These are phyloP conservation scores for Colletotrichum abscissum DNA, from an alignment of 2,329 filamentous ascomycete species.

Conservation along the genomic window DNA sequence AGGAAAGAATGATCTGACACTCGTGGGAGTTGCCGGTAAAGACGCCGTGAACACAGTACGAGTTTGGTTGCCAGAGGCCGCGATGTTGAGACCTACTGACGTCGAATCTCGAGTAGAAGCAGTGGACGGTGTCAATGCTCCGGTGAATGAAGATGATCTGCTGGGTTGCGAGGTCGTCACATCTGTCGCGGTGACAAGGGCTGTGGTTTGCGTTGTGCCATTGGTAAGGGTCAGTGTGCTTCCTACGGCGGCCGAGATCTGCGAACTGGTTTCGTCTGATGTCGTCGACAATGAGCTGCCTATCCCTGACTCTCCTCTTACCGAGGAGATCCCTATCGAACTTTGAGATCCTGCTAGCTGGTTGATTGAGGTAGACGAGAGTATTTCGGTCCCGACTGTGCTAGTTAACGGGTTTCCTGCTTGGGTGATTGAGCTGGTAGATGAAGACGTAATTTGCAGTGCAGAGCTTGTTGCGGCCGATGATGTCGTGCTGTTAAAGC, in stretches of 20 bases:
- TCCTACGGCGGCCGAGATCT: background rate
- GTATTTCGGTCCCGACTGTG: background rate
- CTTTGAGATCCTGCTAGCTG: background rate
- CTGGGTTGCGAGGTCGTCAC: background rate
- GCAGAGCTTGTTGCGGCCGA: background rate
- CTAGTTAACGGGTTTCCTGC: background rate
- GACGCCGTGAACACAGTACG: background rate
- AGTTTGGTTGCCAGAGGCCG: background rate
- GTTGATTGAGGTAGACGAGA: background rate
- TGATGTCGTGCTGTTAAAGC: slow-evolving; percentile 3
- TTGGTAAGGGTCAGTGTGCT: background rate
- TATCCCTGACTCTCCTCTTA: background rate
- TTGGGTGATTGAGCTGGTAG: background rate
- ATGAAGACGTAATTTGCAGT: background rate
- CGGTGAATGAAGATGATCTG: background rate
- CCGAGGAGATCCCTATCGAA: slow-evolving; percentile 4
- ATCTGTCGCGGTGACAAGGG: slow-evolving; percentile 4
- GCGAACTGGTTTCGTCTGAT: slow-evolving; percentile 23
- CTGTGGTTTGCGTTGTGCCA: background rate
- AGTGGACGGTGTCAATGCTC: background rate
- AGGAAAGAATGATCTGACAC: background rate
- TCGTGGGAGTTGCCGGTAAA: background rate
- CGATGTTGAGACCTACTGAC: background rate
- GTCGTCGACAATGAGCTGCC: background rate
- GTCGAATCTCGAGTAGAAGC: background rate